Evolutionary conservation across 2,329 filamentous ascomycete genomes (phyloP), one percentile per base, ranked within the genome.

Genomic region (Septoria linicola): DNA sequence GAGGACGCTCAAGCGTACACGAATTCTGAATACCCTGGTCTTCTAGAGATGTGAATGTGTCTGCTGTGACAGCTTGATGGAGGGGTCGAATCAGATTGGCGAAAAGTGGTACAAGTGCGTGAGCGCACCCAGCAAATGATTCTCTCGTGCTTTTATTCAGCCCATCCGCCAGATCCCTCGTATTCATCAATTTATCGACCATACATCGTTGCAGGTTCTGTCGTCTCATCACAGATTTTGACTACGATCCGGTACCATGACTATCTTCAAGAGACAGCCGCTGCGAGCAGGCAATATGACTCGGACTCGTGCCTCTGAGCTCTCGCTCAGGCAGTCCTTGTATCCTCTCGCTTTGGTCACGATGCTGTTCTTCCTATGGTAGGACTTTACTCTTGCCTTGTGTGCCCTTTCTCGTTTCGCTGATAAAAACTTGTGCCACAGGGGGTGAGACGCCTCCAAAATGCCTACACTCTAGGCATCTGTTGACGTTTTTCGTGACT

Each of bases 321-420:
- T 59, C 20, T 55, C 57, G 13, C 46, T 59, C 11, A 49, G 54
- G 17, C 51, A 55, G 30, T 59, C 57, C 21, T 16, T 40, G 53
- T 54, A 59, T 50, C 86, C 85, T 2, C 76, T 88, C 39, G 73
- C 74, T 48, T 75, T 89, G 3, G 85, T 88, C 44, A 85, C 81
- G 0, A 72, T 83, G 41, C 69, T 85, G 1, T 85, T 84, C 71
- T 84, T 85, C 65, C 75, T 85, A 17, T 84, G 81, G 81, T 31
- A 44, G 34, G 41, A 17, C 21, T 13, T 21, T 32, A 25, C 30
- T 44, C 16, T n/a, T n/a, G n/a, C n/a, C n/a, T n/a, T n/a, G n/a
- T n/a, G n/a, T n/a, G n/a, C n/a, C n/a, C n/a, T n/a, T n/a, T n/a
- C n/a, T n/a, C n/a, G n/a, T n/a, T n/a, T n/a, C n/a, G n/a, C n/a